Conservation (phyloP, 176 grass and related monocot genomes). For the Thinopyrum elongatum region DNA sequence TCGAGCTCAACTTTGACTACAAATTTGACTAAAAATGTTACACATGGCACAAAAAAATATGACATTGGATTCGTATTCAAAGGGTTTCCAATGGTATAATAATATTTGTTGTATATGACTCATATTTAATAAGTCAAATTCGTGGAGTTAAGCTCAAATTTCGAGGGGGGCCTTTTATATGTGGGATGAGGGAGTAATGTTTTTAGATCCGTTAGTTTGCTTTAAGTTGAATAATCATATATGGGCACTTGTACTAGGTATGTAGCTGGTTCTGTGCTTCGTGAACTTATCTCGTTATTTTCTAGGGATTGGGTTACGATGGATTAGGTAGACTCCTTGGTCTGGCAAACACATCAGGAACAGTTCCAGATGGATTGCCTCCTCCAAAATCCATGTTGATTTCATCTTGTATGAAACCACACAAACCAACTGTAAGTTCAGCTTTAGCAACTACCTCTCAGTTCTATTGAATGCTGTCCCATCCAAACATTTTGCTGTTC, state of each 20-base stretch:
- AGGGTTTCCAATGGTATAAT: not conserved
- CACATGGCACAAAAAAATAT: not conserved
- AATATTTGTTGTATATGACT: not conserved
- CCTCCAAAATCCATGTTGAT: slow-evolving; percentile 64
- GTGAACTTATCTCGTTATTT: slow-evolving; percentile 16
- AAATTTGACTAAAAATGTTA: not conserved
- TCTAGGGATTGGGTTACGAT: slow-evolving; percentile 59
- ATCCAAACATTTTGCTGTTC: not conserved
- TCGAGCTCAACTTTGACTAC: not conserved
- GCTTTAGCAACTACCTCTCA: not conserved
- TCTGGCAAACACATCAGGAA: slow-evolving; percentile 61
- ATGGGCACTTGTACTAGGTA: not conserved
- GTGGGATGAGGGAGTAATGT: not conserved
- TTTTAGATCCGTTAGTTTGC: not conserved
- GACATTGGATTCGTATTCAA: not conserved
- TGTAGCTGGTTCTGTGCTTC: slow-evolving; percentile 15
- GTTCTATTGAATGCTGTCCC: not conserved
- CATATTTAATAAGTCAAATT: not conserved
- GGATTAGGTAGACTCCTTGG: slow-evolving; percentile 73
- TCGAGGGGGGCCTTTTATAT: not conserved
- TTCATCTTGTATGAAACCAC: slow-evolving; percentile 62
- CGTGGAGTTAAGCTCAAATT: not conserved
- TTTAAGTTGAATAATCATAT: slow-evolving; percentile 20
- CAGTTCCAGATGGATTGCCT: slow-evolving; percentile 72
- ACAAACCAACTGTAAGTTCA: slow-evolving; percentile 73